These are phyloP conservation scores for Trichosporon faecale DNA, from an alignment of 1,284 basidiomycete species.

Conservation along the genomic window DNA sequence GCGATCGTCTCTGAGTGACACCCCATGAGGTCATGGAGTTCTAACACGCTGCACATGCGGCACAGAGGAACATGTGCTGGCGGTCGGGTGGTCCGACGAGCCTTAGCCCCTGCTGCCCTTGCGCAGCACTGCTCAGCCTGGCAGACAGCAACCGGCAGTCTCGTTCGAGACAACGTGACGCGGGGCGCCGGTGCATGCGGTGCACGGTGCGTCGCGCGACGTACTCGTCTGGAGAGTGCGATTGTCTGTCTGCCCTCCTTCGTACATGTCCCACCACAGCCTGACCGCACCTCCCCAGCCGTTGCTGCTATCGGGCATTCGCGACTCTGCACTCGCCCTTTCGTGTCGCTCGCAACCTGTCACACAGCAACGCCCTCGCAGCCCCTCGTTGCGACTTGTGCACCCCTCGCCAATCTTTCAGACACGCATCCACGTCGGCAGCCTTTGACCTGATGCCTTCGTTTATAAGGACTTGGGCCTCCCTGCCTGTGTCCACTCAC, in stretches of 20 bases:
- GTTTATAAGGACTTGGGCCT: background rate
- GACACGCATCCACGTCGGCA: background rate
- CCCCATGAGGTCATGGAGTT: background rate
- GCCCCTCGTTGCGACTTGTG: background rate
- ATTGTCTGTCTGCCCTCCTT: background rate
- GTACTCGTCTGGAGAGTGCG: background rate
- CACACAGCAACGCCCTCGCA: background rate
- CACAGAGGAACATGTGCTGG: too few species aligned
- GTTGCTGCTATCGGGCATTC: background rate
- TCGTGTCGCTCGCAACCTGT: background rate
- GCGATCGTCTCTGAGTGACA: background rate
- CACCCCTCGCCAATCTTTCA: background rate
- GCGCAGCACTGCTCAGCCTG: background rate
- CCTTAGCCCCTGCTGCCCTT: background rate
- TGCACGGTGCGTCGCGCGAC: background rate
- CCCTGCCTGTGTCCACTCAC: background rate
- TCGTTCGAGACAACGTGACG: conserved; percentile 3
- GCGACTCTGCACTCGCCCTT: background rate
- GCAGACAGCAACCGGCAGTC: background rate
- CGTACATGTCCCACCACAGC: too few species aligned
- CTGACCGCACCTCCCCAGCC: too few species aligned
- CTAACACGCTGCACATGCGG: too few species aligned
- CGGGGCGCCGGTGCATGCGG: background rate
- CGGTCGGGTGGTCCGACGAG: background rate
- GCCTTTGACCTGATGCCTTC: background rate